Conservation (phyloP, 2,329 filamentous ascomycete genomes). For the Paracorniculantispora psalliotae region DNA sequence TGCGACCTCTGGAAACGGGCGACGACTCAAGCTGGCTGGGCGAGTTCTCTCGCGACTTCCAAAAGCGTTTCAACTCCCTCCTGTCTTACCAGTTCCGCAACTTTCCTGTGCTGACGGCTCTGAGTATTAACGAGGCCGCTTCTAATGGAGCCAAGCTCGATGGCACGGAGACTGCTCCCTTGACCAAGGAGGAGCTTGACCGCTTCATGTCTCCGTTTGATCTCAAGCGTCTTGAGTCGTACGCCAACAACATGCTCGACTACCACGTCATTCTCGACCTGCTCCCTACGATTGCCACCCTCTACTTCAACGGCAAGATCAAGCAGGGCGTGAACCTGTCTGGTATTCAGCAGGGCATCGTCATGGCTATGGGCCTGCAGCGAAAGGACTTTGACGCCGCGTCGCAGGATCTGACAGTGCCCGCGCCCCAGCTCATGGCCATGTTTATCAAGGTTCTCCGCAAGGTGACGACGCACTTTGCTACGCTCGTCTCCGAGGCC, state of each 20-base stretch:
- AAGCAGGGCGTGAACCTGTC: constrained; percentile 63
- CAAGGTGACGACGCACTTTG: constrained; percentile 79
- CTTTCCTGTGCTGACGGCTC: constrained; percentile 71
- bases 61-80: constrained; percentile 83
- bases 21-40: constrained; percentile 81
- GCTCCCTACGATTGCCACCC: constrained; percentile 71
- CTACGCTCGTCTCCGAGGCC: constrained; percentile 66
- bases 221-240: constrained; percentile 88
- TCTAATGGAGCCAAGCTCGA: constrained; percentile 66
- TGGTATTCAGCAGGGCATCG: constrained; percentile 78
- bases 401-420: constrained; percentile 71
- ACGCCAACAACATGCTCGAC: constrained; percentile 94
- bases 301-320: constrained; percentile 81
- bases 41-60: constrained; percentile 88
- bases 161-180: constrained; percentile 38
- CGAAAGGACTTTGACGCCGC: constrained; percentile 79
- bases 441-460: constrained; percentile 97
- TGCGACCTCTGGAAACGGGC: constrained; percentile 66
- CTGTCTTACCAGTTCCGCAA: constrained; percentile 88
- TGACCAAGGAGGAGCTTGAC: constrained; percentile 75
- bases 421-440: constrained; percentile 75
- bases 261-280: constrained; percentile 97
- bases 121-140: constrained; percentile 85
- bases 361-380: constrained; percentile 88
- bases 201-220: constrained; percentile 81